Evolutionary conservation across 768 basidiomycete species (phyloP), one percentile per base, ranked within the genome.

Genomic region (Naganishia randhawae): DNA sequence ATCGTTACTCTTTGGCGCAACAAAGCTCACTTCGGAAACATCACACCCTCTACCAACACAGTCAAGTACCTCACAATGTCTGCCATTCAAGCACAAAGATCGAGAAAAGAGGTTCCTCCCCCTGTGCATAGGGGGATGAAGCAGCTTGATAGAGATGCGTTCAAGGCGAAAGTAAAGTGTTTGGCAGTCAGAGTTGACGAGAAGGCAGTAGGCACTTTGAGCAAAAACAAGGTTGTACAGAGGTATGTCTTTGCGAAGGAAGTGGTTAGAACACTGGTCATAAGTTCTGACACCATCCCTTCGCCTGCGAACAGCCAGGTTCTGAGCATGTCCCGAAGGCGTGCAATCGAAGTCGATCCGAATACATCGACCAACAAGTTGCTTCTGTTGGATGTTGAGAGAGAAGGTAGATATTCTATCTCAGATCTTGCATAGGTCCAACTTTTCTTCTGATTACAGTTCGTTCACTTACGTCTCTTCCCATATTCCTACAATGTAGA

Each of bases 141-240:
- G n/a, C 57, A 33, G 77, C 78, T 50, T 78, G 86, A 92, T 80
- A 85, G 84, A 69, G 74, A 78, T 69, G 84, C 82, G 8, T 96
- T 96, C 75, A 83, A 77, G 29, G 88, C 85, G 77, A 82, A 84
- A 0, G 73, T 94, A 9, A 82, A 85, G 8, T 84, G 92, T 11
- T 82, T 94, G 35, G 89, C 88, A 27, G 86, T 84, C 25, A 84
- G 86, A 27, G 83, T 91, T 14, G 82, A 85, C 48, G 84, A 87
- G 10, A 78, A 79, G 11, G 84, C 85, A 74, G 85, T 87, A 0
- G 83, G 85, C 1, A 74, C 75, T 0, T 71, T 92, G 33, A 76
- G 73, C 50, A 69, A 66, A 6, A 71, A 74, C 66, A 74, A 71
- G n/a, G 64, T 69, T 17, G 39, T 77, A 5, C 71, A 67, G 67